Evolutionary conservation across 495 filamentous ascomycete species (phyloP).

Genomic region (Daldinia concentrica): DNA sequence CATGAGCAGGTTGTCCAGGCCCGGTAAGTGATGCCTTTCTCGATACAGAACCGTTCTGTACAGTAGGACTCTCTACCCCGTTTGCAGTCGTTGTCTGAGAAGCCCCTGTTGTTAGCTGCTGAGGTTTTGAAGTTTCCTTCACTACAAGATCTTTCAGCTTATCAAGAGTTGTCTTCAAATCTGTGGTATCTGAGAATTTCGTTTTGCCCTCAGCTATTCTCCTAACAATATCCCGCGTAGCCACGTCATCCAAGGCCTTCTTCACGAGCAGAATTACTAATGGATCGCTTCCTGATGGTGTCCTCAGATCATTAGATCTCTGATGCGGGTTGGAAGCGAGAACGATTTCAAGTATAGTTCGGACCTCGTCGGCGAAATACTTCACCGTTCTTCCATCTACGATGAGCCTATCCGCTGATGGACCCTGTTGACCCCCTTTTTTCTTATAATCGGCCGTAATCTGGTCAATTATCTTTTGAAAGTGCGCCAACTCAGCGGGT

Average conservation of each 20-base stretch:
- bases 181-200: slow-evolving; percentile 54
- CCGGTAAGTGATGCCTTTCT: slow-evolving; percentile 41
- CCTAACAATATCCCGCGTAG: slow-evolving; percentile 51
- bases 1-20: slow-evolving; percentile 42
- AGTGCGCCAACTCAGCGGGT: slow-evolving; percentile 80
- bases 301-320: slow-evolving; percentile 50
- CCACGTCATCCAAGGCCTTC: slow-evolving; percentile 52
- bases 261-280: slow-evolving; percentile 57
- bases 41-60: slow-evolving; percentile 37
- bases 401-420: slow-evolving; percentile 55
- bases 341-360: slow-evolving; percentile 58
- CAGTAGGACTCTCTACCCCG: slow-evolving; percentile 25
- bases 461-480: slow-evolving; percentile 92
- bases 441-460: slow-evolving; percentile 69
- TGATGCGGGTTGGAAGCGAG: slow-evolving; percentile 57
- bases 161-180: slow-evolving; percentile 56
- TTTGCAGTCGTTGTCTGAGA: slow-evolving; percentile 42
- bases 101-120: slow-evolving; percentile 25
- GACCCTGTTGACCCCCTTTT: slow-evolving; percentile 52
- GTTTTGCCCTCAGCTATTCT: slow-evolving; percentile 54
- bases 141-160: slow-evolving; percentile 42
- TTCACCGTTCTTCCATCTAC: slow-evolving; percentile 57
- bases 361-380: slow-evolving; percentile 60
- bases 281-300: slow-evolving; percentile 54
- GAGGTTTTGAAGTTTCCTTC: slow-evolving; percentile 42